Evolutionary conservation across 108 stramenopile species (phyloP).

Genomic region (Nitzschia palea): DNA sequence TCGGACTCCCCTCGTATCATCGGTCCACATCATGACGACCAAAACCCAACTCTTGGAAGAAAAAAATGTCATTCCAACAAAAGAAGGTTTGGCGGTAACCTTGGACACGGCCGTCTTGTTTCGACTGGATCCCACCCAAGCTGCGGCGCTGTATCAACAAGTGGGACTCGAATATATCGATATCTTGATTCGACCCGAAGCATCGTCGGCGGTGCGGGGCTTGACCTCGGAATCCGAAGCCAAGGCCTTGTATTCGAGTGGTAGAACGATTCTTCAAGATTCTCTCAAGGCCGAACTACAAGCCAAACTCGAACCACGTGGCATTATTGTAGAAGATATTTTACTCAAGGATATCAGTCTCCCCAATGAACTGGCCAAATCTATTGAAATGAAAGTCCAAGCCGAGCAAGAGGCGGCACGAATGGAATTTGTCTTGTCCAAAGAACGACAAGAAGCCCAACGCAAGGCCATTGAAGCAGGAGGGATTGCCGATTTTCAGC

Average conservation of each 20-base stretch:
- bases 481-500: constrained; percentile 59
- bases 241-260: constrained; percentile 49
- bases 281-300: constrained; percentile 34
- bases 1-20: constrained; percentile 26
- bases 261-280: constrained; percentile 39
- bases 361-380: constrained; percentile 31
- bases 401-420: constrained; percentile 50
- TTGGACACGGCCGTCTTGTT: constrained; percentile 43
- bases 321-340: constrained; percentile 54
- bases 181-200: constrained; percentile 42
- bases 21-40: constrained; percentile 27
- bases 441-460: constrained; percentile 48
- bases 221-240: constrained; percentile 52
- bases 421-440: constrained; percentile 53
- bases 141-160: constrained; percentile 31
- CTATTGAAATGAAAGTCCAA: constrained; percentile 50
- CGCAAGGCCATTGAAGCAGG: constrained; percentile 53
- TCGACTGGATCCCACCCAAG: constrained; percentile 32
- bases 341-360: constrained; percentile 46
- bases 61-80: constrained; percentile 41
- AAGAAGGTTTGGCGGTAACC: constrained; percentile 45
- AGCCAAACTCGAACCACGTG: constrained; percentile 35
- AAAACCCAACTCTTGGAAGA: constrained; percentile 47
- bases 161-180: constrained; percentile 37
- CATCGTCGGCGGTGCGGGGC: constrained; percentile 47